Conservation (phyloP, 176 grass and related monocot species). For the Puccinellia tenuiflora region DNA sequence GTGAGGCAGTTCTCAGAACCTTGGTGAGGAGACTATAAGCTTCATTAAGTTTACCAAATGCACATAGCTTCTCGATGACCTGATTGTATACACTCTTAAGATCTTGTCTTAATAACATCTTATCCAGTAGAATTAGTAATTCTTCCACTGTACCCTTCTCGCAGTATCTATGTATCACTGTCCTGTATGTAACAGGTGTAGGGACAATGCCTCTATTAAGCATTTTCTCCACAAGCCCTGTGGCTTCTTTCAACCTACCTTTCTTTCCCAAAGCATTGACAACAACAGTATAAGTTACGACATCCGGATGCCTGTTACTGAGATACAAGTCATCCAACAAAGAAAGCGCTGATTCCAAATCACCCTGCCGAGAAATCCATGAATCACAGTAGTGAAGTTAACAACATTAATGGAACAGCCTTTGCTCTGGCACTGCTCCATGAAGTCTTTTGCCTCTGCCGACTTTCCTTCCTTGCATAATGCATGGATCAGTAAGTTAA, state of each 20-base stretch:
- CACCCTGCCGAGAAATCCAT: conserved; percentile 78
- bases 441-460: conserved; percentile 71
- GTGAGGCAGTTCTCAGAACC: conserved; percentile 78
- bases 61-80: conserved; percentile 83
- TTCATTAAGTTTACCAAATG: conserved; percentile 64
- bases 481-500: conserved; percentile 86
- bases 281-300: conserved; percentile 81
- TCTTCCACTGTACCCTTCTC: conserved; percentile 64
- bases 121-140: conserved; percentile 65
- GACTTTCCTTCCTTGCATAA: conserved; percentile 60
- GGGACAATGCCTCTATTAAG: conserved; percentile 78
- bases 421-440: conserved; percentile 88
- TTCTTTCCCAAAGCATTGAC: conserved; percentile 84
- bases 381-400: conserved; percentile 92
- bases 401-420: conserved; percentile 85
- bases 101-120: conserved; percentile 63
- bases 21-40: conserved; percentile 63
- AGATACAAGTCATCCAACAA: conserved; percentile 97
- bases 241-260: conserved; percentile 71
- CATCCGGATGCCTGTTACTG: conserved; percentile 89
- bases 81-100: conserved; percentile 74
- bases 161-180: conserved; percentile 89
- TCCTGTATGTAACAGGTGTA: conserved; percentile 83
- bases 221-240: conserved; percentile 70
- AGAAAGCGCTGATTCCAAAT: conserved; percentile 74